Conservation (phyloP, 2,329 filamentous ascomycete genomes). For the Colletotrichum sp. region DNA sequence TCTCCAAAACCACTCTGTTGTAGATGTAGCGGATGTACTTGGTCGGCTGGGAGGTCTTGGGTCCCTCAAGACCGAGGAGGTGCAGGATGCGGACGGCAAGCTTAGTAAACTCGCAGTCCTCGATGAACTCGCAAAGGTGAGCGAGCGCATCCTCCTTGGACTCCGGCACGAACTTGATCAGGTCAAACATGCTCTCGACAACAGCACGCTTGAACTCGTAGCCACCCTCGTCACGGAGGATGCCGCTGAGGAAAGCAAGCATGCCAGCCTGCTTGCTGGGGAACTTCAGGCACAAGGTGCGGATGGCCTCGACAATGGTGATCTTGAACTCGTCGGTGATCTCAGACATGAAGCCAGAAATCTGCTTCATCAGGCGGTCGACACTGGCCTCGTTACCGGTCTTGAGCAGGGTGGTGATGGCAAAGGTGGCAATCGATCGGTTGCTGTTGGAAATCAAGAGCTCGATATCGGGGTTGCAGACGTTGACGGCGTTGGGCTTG, state of each 20-base stretch:
- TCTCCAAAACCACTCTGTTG: slow-evolving; percentile 96
- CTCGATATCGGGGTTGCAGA: slow-evolving; percentile 98
- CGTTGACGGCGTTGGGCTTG: slow-evolving; percentile 89
- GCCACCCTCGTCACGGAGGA: slow-evolving; percentile 93
- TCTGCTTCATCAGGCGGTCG: slow-evolving; percentile 97
- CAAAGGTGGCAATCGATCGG: slow-evolving; percentile 96
- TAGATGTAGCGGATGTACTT: slow-evolving; percentile 99
- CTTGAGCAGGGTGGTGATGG: slow-evolving; percentile 97
- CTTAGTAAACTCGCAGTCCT: slow-evolving; percentile 99
- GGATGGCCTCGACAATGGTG: slow-evolving; percentile 98
- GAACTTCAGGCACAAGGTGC: slow-evolving; percentile 96
- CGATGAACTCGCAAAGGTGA: slow-evolving; percentile 98
- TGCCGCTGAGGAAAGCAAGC: slow-evolving; percentile 96
- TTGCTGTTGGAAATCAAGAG: slow-evolving; percentile 96
- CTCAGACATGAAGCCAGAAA: slow-evolving; percentile 97
- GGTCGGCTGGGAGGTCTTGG: slow-evolving; percentile 92
- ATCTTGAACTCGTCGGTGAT: slow-evolving; percentile 99
- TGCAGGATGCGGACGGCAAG: slow-evolving; percentile 94
- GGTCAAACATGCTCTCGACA: slow-evolving; percentile 98
- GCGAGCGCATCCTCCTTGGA: slow-evolving; percentile 82
- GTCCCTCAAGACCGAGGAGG: slow-evolving; percentile 90
- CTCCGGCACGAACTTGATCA: slow-evolving; percentile 98
- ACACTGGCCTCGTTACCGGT: slow-evolving; percentile 98
- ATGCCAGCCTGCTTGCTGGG: slow-evolving; percentile 97
- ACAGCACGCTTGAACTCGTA: slow-evolving; percentile 98